Base-by-base conservation (phyloP, 2,329 filamentous ascomycete species). In the Dactylellina sp. region DNA sequence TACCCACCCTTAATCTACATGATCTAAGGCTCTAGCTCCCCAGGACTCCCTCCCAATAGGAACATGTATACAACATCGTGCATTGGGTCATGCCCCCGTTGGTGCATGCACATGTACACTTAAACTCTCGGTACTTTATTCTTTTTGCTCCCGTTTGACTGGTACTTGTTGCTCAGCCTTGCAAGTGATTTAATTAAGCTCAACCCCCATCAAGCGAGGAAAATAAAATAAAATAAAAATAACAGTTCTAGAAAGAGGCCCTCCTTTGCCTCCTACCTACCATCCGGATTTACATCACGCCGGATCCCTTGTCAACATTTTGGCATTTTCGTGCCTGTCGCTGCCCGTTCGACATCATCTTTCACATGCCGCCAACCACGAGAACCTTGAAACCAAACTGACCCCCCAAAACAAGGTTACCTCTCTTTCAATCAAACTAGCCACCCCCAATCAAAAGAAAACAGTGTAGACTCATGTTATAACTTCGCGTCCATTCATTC, bases 1-100 rank as follows among this genome's bases (percentile, higher is more conserved):
- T 62, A 44, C 59, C 59, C 59, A 40, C 59, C 44, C 32, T 14
- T n/a, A 16, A 14, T 39, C 11, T 4, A 40, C 6, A 12, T 60
- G 14, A 28, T 32, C 32, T 20, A 42, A 42, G n/a, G 7, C 9
- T 44, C 5, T 47, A 47, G 37, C n/a, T 4, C 12, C 37, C n/a
- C 37, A 16, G n/a, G 37, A 4, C 32, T 6, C 6, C 3, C 20
- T 35, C 37, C 55, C 40, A 53, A 66, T 61, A 42, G 49, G 46
- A 55, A 55, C 39, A 52, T 55, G 47, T 60, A 70, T 28, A 53
- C 56, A 62, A 62, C 56, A 55, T n/a, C 49, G 25, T 53, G 55
- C 47, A 68, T 32, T 44, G 55, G 28, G 32, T 44, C 20, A 52
- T 50, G 35, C 44, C 42, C 20, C 44, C 20, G 42, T 52, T 62